A percentile compares a stretch with the other conserved stretches of the same genome.
phyloP scores from a whole-genome alignment of 2,329 filamentous ascomycete species.

The Cladophialophora exuberans region DNA sequence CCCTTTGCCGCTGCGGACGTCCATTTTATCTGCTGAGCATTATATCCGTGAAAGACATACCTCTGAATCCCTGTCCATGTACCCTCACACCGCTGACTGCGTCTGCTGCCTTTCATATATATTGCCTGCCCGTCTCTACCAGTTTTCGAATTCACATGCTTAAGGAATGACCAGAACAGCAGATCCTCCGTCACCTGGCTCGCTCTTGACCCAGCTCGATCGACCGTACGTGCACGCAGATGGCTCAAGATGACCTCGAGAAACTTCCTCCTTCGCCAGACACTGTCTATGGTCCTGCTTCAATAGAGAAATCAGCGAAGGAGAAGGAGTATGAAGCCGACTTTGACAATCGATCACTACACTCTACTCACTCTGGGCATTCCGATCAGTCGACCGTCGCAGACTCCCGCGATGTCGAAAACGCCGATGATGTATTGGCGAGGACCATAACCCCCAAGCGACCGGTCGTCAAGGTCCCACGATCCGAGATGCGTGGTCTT shows the following conservation, averaged over 20 bases:
- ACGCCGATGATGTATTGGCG: slow-evolving; percentile 25
- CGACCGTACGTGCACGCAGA: background rate
- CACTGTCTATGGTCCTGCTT: slow-evolving; percentile 3
- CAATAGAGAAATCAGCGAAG: slow-evolving; percentile 1
- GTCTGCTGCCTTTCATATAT: slow-evolving; percentile 5
- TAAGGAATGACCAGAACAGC: slow-evolving; percentile 21
- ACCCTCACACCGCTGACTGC: slow-evolving; percentile 15
- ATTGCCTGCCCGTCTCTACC: background rate
- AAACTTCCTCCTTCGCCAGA: slow-evolving; percentile 13
- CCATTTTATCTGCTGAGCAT: background rate
- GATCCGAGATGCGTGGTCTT: slow-evolving; percentile 67
- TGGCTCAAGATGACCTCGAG: slow-evolving; percentile 18
- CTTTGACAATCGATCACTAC: slow-evolving; percentile 15
- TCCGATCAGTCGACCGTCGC: slow-evolving; percentile 20
- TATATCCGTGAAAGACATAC: slow-evolving; percentile 4
- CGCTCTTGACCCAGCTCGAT: background rate
- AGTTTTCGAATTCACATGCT: background rate
- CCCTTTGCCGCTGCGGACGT: slow-evolving; percentile 9
- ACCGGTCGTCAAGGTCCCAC: slow-evolving; percentile 53
- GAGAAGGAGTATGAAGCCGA: slow-evolving; percentile 10
- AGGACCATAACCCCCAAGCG: slow-evolving; percentile 38
- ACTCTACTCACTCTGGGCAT: slow-evolving; percentile 11
- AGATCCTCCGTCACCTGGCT: slow-evolving; percentile 5
- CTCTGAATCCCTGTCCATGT: background rate
- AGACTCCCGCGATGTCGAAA: slow-evolving; percentile 26